A percentile compares a stretch with the other conserved stretches of the same genome.
Conservation (phyloP, 2,329 filamentous ascomycete species). For the Ascochyta rabiei region DNA sequence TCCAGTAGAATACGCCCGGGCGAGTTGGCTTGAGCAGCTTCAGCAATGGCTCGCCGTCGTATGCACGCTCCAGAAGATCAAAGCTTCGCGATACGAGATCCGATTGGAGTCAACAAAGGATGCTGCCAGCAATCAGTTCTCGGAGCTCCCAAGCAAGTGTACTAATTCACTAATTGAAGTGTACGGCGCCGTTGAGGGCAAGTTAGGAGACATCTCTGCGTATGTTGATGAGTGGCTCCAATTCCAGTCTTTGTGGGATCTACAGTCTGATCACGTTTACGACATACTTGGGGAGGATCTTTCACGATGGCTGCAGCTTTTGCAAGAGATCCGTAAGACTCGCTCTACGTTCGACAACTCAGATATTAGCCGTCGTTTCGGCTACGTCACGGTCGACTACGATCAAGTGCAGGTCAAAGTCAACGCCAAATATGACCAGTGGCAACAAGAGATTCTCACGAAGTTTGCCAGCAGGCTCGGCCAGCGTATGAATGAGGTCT, state of each 20-base stretch:
- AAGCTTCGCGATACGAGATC: constrained; percentile 94
- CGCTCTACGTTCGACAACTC: constrained; percentile 97
- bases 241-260: constrained; percentile 97
- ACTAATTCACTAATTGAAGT: constrained; percentile 79
- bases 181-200: constrained; percentile 82
- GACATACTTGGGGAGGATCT: constrained; percentile 90
- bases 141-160: constrained; percentile 82
- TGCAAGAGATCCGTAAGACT: constrained; percentile 97
- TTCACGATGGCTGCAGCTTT: constrained; percentile 87
- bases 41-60: constrained; percentile 93
- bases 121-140: constrained; percentile 71
- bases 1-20: constrained; percentile 86
- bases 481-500: constrained; percentile 88
- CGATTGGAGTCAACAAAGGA: constrained; percentile 69
- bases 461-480: constrained; percentile 92
- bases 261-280: constrained; percentile 94
- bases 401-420: constrained; percentile 99
- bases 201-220: constrained; percentile 75
- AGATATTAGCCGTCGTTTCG: constrained; percentile 89
- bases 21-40: constrained; percentile 90
- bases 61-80: constrained; percentile 91
- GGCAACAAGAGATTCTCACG: constrained; percentile 95
- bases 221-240: constrained; percentile 99
- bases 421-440: constrained; percentile 98
- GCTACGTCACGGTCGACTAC: constrained; percentile 94